Evolutionary conservation across 805 yeast genomes (phyloP), one percentile per base, ranked within the genome.

Genomic region (Candida germanica): DNA sequence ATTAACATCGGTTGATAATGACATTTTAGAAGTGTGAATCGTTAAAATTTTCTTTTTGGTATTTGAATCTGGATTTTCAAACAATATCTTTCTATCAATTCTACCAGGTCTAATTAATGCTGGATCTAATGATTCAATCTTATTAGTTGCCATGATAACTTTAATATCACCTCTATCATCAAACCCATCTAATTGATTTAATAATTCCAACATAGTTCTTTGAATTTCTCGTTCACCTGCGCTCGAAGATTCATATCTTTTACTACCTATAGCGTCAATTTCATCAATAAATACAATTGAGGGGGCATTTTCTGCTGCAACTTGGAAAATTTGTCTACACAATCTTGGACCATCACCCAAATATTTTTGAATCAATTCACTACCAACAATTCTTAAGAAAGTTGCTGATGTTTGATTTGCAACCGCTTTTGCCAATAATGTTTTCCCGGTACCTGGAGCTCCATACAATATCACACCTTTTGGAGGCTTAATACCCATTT

Each of bases 191-290:
- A 91, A 75, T 64, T 91, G 98, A 61, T 91, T 91, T 54, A 91
- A 75, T 53, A 91, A 69, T 66, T 89, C 98, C 75, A 89, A 73
- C 98, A 89, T 91, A 24, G 98, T 91, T 71, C 98, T 81, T 69
- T 91, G 98, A 46, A 91, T 87, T 66, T 91, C 98, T 50, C 96
- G 78, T 66, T 91, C 98, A 57, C 98, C 98, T 29, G 98, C 97
- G 14, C 95, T 83, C 50, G 91, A 95, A 14, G 97, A 87, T 42
- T 91, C 96, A 61, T 91, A 89, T 63, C 99, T 81, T 61, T 91
- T 91, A n/a, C 95, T 85, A 64, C 98, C 99, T 58, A 93, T 93
- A 29, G 99, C 98, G 65, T 93, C 98, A 56, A 93, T 91, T 69
- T 93, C 98, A 67, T 93, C 98, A 48, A 93, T 93, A 56, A 93